A percentile compares a stretch with the other conserved stretches of the same genome.
These are phyloP conservation scores for Verbascum thapsus DNA, from an alignment of 257 asterid genomes.

Conservation along the genomic window DNA sequence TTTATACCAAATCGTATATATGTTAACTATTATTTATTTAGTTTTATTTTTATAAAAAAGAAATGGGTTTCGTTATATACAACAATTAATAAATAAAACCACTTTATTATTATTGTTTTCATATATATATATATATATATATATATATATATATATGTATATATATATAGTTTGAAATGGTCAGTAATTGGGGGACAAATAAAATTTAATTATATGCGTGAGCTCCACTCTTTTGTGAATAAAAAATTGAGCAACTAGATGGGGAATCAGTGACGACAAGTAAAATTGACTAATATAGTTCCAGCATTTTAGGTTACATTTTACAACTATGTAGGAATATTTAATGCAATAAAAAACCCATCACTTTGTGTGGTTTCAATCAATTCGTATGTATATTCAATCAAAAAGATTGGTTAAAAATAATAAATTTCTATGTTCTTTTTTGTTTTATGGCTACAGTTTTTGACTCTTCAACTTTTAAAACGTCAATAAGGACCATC, in stretches of 20 bases:
- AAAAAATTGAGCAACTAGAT: not conserved
- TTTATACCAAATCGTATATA: too few species aligned
- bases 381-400: not conserved
- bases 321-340: slow-evolving; percentile 19
- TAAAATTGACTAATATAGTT: slow-evolving; percentile 31
- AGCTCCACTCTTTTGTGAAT: slow-evolving; percentile 22
- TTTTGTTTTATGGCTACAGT: not conserved
- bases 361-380: slow-evolving; percentile 2
- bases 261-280: slow-evolving; percentile 12
- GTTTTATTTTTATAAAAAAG: too few species aligned
- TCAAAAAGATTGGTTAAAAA: not conserved
- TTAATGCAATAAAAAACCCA: not conserved
- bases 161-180: too few species aligned
- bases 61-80: too few species aligned
- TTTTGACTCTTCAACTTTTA: not conserved
- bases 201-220: slow-evolving; percentile 8
- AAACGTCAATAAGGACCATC: not conserved
- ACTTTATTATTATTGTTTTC: too few species aligned
- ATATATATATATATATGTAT: too few species aligned
- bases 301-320: slow-evolving; percentile 36
- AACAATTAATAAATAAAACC: too few species aligned
- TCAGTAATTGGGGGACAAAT: slow-evolving; percentile 31
- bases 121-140: too few species aligned
- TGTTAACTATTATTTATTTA: too few species aligned
- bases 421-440: not conserved